Evolutionary conservation across 192 early-diverging fungal species (phyloP), one percentile per base, ranked within the genome.

Genomic region (Rhizophagus prolifer): DNA sequence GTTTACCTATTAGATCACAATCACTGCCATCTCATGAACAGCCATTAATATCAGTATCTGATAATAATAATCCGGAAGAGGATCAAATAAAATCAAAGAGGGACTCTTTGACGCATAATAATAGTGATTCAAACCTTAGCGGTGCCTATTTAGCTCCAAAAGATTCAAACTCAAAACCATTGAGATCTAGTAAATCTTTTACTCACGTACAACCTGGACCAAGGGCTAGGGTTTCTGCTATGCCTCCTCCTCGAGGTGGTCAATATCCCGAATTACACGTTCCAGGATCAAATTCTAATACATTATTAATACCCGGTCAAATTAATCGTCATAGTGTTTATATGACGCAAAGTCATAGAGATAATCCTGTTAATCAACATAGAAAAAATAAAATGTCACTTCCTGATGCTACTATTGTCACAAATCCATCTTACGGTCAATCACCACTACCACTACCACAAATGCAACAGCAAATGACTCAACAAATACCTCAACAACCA

Each of bases 141-240:
- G 30, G n/a, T 38, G 21, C 28, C 23, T 67, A n/a, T 67, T 67
- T 67, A 36, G n/a, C 7, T 67, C 12, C 31, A 21, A 21, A 54
- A 19, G 12, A 36, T n/a, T 1, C 9, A 69, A 47, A 69, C 0
- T 10, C 41, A 0, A 70, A 28, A 8, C 13, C 46, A 28, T 26
- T 70, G 3, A 44, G 44, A 70, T 12, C 68, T 23, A 70, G 68
- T 70, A 70, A 46, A 70, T 70, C 68, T 12, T 70, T 70, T 70
- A 50, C 14, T 70, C 44, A 67, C 36, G n/a, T 67, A 41, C 9
- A 36, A 21, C 28, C 30, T 41, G 65, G 65, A 13, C 44, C 44
- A 46, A 21, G 68, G 23, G 38, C 68, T 23, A 38, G 44, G 0
- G n/a, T 47, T 47, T 67, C 65, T 4, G 31, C 31, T n/a, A 67